These are phyloP conservation scores for Wickerhamiella cacticola DNA, from an alignment of 805 yeast genomes.

Conservation along the genomic window DNA sequence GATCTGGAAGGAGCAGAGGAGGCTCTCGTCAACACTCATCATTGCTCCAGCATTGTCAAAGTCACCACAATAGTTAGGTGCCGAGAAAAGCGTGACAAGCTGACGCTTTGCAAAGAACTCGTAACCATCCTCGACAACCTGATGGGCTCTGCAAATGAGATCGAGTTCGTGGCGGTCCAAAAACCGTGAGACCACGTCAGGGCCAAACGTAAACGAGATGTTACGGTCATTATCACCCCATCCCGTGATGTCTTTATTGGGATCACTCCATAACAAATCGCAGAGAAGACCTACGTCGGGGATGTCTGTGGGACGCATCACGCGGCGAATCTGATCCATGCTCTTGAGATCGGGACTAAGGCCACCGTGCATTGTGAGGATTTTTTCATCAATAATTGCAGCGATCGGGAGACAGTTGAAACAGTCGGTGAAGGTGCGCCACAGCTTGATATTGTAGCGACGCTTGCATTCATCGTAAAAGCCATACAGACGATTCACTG, in stretches of 20 bases:
- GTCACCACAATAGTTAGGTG: constrained; percentile 98
- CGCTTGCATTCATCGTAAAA: constrained; percentile 95
- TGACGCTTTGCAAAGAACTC: constrained; percentile 95
- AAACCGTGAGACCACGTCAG: constrained; percentile 93
- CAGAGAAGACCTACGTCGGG: constrained; percentile 96
- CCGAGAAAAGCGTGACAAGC: constrained; percentile 86
- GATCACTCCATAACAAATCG: constrained; percentile 96
- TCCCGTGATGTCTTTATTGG: constrained; percentile 95
- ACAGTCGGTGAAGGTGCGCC: constrained; percentile 98
- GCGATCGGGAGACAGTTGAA: constrained; percentile 98
- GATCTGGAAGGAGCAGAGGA: constrained; percentile 82
- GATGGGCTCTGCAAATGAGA: constrained; percentile 95
- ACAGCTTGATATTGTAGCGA: constrained; percentile 92
- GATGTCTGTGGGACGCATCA: constrained; percentile 98
- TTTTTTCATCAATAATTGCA: constrained; percentile 94
- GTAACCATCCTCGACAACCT: constrained; percentile 98
- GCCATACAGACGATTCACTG: constrained; percentile 94
- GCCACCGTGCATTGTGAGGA: constrained; percentile 98
- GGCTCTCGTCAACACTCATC: constrained; percentile 97
- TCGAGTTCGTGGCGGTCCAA: constrained; percentile 97
- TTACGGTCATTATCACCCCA: constrained; percentile 99
- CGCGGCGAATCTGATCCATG: constrained; percentile 97
- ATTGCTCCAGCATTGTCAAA: constrained; percentile 98
- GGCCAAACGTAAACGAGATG: constrained; percentile 98
- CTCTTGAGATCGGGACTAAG: constrained; percentile 92